A percentile compares a stretch with the other conserved stretches of the same genome.
Conservation (phyloP, 108 stramenopile genomes). For the Pseudonitzschia delicatissima region DNA sequence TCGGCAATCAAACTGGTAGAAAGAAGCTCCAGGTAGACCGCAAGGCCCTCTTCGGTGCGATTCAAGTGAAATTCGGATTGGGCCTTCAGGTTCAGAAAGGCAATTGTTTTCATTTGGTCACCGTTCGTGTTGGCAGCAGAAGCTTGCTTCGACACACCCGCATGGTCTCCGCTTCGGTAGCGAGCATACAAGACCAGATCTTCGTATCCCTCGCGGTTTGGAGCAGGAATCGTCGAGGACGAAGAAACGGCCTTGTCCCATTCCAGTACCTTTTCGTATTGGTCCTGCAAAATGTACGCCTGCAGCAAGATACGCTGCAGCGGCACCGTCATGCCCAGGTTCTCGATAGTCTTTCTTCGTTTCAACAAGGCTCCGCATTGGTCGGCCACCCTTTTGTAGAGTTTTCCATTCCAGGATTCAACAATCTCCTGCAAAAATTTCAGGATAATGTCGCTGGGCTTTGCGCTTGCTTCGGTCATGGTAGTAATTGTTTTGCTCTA, state of each 20-base stretch:
- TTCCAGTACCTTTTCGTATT: constrained; percentile 21
- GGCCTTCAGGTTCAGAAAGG: neutral
- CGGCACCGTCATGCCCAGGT: constrained; percentile 8
- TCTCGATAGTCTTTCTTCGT: constrained; percentile 22
- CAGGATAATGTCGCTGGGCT: constrained; percentile 9
- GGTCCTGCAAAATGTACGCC: constrained; percentile 21
- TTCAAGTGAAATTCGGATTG: constrained; percentile 36
- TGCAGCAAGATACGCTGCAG: constrained; percentile 27
- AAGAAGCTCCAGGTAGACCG: constrained; percentile 18
- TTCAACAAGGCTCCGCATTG: constrained; percentile 24
- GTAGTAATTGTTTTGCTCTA: neutral
- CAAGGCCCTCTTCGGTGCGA: constrained; percentile 19
- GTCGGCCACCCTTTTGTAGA: constrained; percentile 6
- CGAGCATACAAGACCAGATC: constrained; percentile 32
- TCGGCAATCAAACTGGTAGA: neutral
- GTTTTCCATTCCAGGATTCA: constrained; percentile 16
- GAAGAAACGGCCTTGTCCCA: constrained; percentile 4
- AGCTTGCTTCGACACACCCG: constrained; percentile 13
- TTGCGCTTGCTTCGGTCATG: neutral
- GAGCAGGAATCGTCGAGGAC: neutral
- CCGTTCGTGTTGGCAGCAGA: neutral
- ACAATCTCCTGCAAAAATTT: constrained; percentile 21
- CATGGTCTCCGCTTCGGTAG: constrained; percentile 27
- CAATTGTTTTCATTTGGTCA: neutral
- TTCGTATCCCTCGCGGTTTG: neutral